A percentile compares a stretch with the other conserved stretches of the same genome.
Conservation (phyloP, 345 rosid genomes). For the Salix dunnii region DNA sequence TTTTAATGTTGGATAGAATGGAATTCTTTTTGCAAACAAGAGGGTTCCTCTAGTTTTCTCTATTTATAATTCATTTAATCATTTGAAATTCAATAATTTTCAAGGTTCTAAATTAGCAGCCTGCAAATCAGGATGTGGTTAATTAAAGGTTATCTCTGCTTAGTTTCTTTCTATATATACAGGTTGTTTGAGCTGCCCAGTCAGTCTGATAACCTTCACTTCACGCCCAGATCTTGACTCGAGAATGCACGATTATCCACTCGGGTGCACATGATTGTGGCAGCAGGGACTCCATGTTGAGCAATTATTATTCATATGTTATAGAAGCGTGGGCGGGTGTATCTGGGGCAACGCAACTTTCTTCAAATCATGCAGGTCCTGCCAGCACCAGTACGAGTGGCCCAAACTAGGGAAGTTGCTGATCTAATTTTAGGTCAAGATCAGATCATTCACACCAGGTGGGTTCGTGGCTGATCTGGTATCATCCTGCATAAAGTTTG, state of each 20-base stretch:
- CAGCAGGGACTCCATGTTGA: conserved; percentile 3
- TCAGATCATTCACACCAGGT: not conserved
- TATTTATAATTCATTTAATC: too few species aligned
- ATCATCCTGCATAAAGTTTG: not conserved
- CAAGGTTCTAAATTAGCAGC: too few species aligned
- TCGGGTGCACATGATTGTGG: conserved; percentile 11
- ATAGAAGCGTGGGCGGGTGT: not conserved
- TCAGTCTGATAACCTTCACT: not conserved
- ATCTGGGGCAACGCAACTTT: not conserved
- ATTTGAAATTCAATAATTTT: too few species aligned
- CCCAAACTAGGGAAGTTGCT: not conserved
- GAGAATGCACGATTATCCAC: not conserved
- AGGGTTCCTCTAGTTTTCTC: too few species aligned
- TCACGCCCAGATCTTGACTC: not conserved
- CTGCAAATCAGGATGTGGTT: too few species aligned
- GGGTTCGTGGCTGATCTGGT: not conserved
- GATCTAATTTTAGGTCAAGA: not conserved
- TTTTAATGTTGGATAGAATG: too few species aligned
- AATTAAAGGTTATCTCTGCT: too few species aligned
- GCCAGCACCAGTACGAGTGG: not conserved
- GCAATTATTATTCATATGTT: conserved; percentile 11
- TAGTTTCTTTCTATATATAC: too few species aligned
- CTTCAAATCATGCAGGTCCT: not conserved
- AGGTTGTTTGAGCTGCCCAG: too few species aligned
- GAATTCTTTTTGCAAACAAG: too few species aligned